Base-by-base conservation (phyloP, 179 eudicot genomes). In the Drosera spatulata region DNA sequence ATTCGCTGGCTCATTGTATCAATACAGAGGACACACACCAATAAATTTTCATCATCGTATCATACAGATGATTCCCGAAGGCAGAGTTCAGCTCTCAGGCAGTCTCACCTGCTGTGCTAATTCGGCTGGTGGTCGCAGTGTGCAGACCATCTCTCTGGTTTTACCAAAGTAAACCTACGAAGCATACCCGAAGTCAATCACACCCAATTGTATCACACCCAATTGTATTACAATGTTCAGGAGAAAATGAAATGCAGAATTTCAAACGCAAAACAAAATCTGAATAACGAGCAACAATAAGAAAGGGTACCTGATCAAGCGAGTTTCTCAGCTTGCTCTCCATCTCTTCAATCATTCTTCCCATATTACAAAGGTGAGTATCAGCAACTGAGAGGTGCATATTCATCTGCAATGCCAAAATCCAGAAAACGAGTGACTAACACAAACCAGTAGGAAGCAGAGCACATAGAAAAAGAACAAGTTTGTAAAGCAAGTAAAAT, bases 111-210 rank as follows among this genome's bases (percentile, higher is more conserved):
- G 68, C 48, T 75, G 73, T 56, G 79, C 80, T 68, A 86, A 46
- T 58, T 91, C 98, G 52, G 91, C 61, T 7, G 98, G 96, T 6
- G 98, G 98, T 47, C 95, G 84, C 58, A 88, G 66, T 7, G 85
- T 91, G 79, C 98, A 91, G 59, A 91, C 91, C 98, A 91, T 91
- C 79, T 91, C 98, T 64, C 84, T 85, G 37, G 98, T 91, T 77
- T 91, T 91, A 50, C 98, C 98, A 84, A 91, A 91, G 66, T 91
- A 91, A 49, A 88, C 98, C 98, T 91, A 75, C 53, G 62, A 59
- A 55, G 15, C 45, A 58, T 46, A 50, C 66, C 57, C 50, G 62
- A 55, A n/a, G 38, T 0, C 6, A 3, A 56, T 10, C 43, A 64
- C 56, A 22, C 33, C 33, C 33, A 22, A 22, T 22, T 22, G 33